Base-by-base conservation (phyloP, 169 alveolate species). In the Plasmodium coatneyi region DNA sequence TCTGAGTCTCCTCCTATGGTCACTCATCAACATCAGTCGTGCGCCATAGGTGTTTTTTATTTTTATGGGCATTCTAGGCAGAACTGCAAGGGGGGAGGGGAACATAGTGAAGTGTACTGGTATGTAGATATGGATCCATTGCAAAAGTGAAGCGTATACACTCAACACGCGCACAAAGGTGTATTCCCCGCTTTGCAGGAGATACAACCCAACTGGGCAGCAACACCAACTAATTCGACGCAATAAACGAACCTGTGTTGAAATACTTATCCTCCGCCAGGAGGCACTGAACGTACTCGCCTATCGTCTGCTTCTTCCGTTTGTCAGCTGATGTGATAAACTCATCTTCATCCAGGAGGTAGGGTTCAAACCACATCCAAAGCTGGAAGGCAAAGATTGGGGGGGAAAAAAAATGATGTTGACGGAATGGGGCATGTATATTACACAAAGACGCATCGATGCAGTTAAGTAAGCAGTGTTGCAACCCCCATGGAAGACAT, bases 281-380 rank as follows among this genome's bases (percentile, higher is more conserved):
- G 60, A 96, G 92, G 19, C 93, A 71, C 56, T 96, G 96, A 25
- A 82, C 86, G 49, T 89, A 96, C 71, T 95, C 96, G 14, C 97
- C 97, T 43, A 96, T 92, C 22, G 97, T 96, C 34, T 91, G 71
- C 70, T 81, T 80, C 46, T 92, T 94, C 34, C 92, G 71, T 43
- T 91, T 92, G 49, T 95, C 95, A 5, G 94, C 93, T 10, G 96
- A 92, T 14, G 93, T 83, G 22, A 82, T 83, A 83, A 96, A 95
- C 74, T 74, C 32, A 32, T 96, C 97, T 46, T 95, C 97, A 71
- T 96, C 97, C 93, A 96, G 66, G 74, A 96, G 41, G 60, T 96
- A 96, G 9, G 97, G 97, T 60, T 96, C 97, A 52, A 93, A 96
- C 97, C 97, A 96, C 79, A 54, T 93, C 97, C 97, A 96, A 28